These are phyloP conservation scores for Botryosphaeria agaves DNA, from an alignment of 2,329 filamentous ascomycete genomes.

Conservation along the genomic window DNA sequence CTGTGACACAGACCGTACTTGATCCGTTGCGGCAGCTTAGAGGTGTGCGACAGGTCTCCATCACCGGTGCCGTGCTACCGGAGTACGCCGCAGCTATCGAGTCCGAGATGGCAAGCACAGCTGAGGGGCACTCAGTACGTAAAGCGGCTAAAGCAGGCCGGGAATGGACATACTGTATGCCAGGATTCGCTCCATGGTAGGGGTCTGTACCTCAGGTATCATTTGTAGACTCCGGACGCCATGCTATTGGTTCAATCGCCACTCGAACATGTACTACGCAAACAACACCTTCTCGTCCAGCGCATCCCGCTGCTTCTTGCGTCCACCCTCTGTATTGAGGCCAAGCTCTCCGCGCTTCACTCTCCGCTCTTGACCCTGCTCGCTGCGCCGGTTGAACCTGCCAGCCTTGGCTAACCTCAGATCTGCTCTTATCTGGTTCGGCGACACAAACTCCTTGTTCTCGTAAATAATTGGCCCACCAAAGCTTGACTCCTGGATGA, in stretches of 20 bases:
- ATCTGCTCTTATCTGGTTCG: slow-evolving; percentile 83
- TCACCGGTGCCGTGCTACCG: slow-evolving; percentile 21
- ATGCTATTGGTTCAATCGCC: no score
- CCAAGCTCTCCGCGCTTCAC: slow-evolving; percentile 64
- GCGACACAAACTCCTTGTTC: slow-evolving; percentile 93
- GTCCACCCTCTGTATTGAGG: slow-evolving; percentile 48
- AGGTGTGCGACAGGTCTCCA: slow-evolving; percentile 16
- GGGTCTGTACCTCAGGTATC: no score
- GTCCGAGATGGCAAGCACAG: slow-evolving; percentile 12
- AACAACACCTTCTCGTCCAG: slow-evolving; percentile 66
- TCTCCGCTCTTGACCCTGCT: slow-evolving; percentile 53
- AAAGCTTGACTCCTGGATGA: slow-evolving; percentile 89
- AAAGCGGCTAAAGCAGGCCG: no score
- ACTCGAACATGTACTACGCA: slow-evolving; percentile 33
- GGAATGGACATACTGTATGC: no score
- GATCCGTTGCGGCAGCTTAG: slow-evolving; percentile 21
- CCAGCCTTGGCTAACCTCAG: slow-evolving; percentile 58
- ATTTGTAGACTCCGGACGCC: no score
- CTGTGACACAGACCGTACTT: slow-evolving; percentile 22
- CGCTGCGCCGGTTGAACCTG: slow-evolving; percentile 59
- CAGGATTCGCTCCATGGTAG: no score
- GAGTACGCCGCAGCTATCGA: slow-evolving; percentile 18
- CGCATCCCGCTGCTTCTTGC: slow-evolving; percentile 44
- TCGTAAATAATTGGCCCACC: slow-evolving; percentile 95
- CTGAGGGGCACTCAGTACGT: no score